Base-by-base conservation (phyloP, 208 protist species). In the Phytomonas francai region DNA sequence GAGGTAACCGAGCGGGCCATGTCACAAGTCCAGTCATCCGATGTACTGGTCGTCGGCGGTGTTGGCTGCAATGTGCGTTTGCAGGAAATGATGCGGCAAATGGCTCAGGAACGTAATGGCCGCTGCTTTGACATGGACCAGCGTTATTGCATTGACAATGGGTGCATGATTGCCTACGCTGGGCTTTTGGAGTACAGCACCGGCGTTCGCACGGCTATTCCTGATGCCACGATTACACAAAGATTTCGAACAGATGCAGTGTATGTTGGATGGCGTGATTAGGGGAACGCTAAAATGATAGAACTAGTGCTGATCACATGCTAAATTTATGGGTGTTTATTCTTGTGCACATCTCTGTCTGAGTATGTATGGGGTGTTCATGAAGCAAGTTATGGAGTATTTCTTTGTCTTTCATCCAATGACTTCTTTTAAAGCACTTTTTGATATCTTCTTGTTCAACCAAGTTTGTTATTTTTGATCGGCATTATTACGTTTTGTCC, bases 101-200 rank as follows among this genome's bases (percentile, higher is more conserved):
- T 99, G 97, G 91, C 90, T 0, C 67, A 60, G 29, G 84, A 98
- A 74, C 81, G 97, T 39, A 90, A 87, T 14, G 95, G 95, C 22
- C 84, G 71, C 31, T 89, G 92, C 59, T 94, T 91, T 72, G 92
- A 89, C 63, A 99, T 98, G 83, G 97, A 99, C 69, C 89, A 98
- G 30, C 78, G 98, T 7, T 99, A 99, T 84, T 99, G 98, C 71
- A 99, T 99, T 72, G 99, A 99, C 82, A 99, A 99, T 78, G 99
- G 99, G 2, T 98, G 98, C 59, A 99, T 99, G 99, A 99, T 99
- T 74, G 98, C 98, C 3, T 99, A 98, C 69, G 95, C 97, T 3
- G 98, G 98, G 3, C 65, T 98, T 30, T 75, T 98, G 29, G 80
- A 98, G 74, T 97, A 88, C 63, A 30, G 78, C 60, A 90, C 87